Conservation (phyloP, 1,139 yeast genomes). For the Suhomyces bokatorum region DNA sequence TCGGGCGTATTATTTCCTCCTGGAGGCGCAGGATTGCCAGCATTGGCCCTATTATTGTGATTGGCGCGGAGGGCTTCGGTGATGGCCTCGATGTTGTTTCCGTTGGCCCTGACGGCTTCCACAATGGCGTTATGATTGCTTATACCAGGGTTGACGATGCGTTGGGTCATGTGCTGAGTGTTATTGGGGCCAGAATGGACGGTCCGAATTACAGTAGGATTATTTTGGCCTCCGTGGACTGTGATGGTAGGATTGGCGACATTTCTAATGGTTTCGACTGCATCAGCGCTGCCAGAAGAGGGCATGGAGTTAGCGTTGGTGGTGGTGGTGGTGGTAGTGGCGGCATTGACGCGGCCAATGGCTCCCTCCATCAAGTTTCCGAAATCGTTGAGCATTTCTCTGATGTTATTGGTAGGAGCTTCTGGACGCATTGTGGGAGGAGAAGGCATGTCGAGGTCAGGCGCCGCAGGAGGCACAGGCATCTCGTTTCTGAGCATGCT, state of each 20-base stretch:
- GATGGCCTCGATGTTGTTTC: constrained; percentile 1
- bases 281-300: background rate
- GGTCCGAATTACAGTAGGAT: background rate
- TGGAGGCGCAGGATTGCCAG: background rate
- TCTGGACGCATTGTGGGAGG: background rate
- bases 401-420: constrained; percentile 11
- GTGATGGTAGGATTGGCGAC: background rate
- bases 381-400: constrained; percentile 26
- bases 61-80: constrained; percentile 1
- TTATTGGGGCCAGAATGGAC: background rate
- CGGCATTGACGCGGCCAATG: constrained; percentile 1
- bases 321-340: constrained; percentile 7
- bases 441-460: background rate
- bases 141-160: background rate
- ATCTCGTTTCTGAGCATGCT: background rate
- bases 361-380: constrained; percentile 24
- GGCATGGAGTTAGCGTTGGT: constrained; percentile 1
- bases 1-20: constrained; percentile 5
- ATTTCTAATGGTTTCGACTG: background rate
- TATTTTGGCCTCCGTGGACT: background rate
- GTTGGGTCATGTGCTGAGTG: background rate
- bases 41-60: background rate
- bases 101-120: constrained; percentile 1
- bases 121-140: constrained; percentile 1
- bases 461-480: background rate